These are phyloP conservation scores for Aureococcus anophagefferens DNA, from an alignment of 108 stramenopile species.

Conservation along the genomic window DNA sequence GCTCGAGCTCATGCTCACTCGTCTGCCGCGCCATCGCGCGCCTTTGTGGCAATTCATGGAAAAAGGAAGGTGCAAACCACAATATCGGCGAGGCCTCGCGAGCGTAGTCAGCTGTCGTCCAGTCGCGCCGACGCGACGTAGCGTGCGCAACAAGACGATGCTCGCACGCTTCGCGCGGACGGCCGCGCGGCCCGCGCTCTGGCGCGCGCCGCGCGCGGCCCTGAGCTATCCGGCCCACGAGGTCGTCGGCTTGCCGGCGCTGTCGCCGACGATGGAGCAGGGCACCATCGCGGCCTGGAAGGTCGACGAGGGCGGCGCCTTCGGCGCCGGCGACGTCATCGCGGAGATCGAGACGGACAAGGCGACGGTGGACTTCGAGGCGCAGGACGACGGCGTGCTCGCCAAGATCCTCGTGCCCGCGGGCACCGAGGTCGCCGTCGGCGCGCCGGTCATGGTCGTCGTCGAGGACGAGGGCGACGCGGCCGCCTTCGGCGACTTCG, in stretches of 20 bases:
- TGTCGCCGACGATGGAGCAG: slow-evolving; percentile 71
- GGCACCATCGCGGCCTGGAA: slow-evolving; percentile 80
- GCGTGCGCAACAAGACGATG: too few species aligned
- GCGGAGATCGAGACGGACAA: slow-evolving; percentile 91
- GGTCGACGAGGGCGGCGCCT: slow-evolving; percentile 63
- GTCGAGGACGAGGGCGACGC: slow-evolving; percentile 39
- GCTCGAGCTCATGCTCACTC: too few species aligned
- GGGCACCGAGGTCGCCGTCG: slow-evolving; percentile 26
- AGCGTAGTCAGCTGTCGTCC: too few species aligned
- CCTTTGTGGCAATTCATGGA: too few species aligned
- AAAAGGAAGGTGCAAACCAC: too few species aligned
- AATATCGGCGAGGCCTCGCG: too few species aligned
- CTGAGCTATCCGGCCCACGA: neutral
- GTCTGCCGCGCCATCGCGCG: too few species aligned
- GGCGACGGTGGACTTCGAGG: slow-evolving; percentile 92
- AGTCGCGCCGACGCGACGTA: too few species aligned
- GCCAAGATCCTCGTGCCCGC: slow-evolving; percentile 74
- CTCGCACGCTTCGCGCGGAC: too few species aligned
- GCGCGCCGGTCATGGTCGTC: slow-evolving; percentile 39
- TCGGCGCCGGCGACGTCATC: slow-evolving; percentile 70
- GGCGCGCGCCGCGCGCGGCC: too few species aligned
- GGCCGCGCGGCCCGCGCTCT: too few species aligned
- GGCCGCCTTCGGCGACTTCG: slow-evolving; percentile 37
- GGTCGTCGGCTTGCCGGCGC: slow-evolving; percentile 12
- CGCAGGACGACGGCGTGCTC: slow-evolving; percentile 88